Base-by-base conservation (phyloP, 1,284 basidiomycete genomes). In the Rhodotorula sp. region DNA sequence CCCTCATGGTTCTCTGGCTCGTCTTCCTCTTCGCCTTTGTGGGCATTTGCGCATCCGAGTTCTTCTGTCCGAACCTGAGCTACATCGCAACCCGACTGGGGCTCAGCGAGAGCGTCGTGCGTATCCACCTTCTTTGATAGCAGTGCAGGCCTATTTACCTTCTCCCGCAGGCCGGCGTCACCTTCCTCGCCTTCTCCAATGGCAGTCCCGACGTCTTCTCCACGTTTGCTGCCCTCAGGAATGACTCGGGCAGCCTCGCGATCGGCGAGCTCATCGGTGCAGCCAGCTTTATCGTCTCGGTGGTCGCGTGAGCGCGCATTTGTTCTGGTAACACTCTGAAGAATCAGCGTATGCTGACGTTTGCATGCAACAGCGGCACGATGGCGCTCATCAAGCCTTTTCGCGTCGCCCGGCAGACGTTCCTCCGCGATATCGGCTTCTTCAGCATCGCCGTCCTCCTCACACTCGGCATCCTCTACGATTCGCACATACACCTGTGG, bases 341-440 rank as follows among this genome's bases (percentile, higher is more conserved):
- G n/a, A 22, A 11, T 94, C 78, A 92, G 98, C 48, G 92, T 79
- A 36, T 55, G n/a, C 52, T 64, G 29, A 67, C 39, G 4, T 27
- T 53, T 24, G 4, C 20, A 0, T 19, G 2, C 13, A 13, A 44
- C 65, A 74, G 91, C 5, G 95, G 95, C 10, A 90, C 90, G 24
- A 96, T 99, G 88, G 94, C 93, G 78, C 89, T 99, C 79, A 91
- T 98, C 79, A 89, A 89, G 70, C 93, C 94, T 0, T 99, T 99
- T 82, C 85, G 87, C 72, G 92, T 98, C 24, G 85, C 89, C 44
- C 86, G 84, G 0, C 84, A 84, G 49, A 88, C 91, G 0, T 98
- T 99, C 81, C 82, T 96, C 22, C 88, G 96, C 47, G 96, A 99
- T 79, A 90, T 94, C 39, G 88, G 90, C 27, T 98, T 98, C 84